Conservation (phyloP, 306 rosid genomes). For the Dryas drummondii region DNA sequence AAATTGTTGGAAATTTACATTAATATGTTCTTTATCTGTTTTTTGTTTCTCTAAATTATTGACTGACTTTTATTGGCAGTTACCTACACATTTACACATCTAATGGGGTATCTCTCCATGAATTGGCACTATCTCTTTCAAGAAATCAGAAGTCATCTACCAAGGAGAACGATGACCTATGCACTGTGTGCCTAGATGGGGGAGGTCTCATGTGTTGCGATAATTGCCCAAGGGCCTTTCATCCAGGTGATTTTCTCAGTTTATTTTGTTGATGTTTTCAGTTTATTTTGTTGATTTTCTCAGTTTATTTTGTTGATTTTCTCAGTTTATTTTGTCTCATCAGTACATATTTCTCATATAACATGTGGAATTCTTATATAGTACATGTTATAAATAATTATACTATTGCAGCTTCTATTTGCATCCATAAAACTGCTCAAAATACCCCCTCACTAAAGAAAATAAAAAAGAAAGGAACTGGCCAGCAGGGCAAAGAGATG, state of each 20-base stretch:
- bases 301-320: neutral
- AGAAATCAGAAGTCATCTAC: conserved; percentile 53
- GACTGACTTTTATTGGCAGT: conserved; percentile 46
- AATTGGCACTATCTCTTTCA: conserved; percentile 68
- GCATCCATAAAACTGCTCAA: neutral
- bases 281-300: conserved; percentile 12
- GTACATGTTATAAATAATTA: neutral
- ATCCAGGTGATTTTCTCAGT: conserved; percentile 52
- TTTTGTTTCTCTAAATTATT: neutral
- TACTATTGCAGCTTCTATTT: neutral
- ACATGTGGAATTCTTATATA: neutral
- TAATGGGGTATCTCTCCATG: conserved; percentile 91
- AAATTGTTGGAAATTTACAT: conserved; percentile 9
- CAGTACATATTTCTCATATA: neutral
- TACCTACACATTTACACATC: conserved; percentile 87
- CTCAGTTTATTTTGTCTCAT: neutral
- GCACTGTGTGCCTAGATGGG: conserved; percentile 75
- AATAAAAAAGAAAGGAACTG: neutral
- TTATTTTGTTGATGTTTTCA: conserved; percentile 5
- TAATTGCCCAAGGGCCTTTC: conserved; percentile 93
- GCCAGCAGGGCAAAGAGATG: neutral
- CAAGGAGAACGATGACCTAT: conserved; percentile 74
- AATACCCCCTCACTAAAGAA: neutral
- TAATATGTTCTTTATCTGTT: neutral
- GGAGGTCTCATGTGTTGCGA: conserved; percentile 89